Base-by-base conservation (phyloP, 805 yeast species). In the Helenozyma baotianmanensis region DNA sequence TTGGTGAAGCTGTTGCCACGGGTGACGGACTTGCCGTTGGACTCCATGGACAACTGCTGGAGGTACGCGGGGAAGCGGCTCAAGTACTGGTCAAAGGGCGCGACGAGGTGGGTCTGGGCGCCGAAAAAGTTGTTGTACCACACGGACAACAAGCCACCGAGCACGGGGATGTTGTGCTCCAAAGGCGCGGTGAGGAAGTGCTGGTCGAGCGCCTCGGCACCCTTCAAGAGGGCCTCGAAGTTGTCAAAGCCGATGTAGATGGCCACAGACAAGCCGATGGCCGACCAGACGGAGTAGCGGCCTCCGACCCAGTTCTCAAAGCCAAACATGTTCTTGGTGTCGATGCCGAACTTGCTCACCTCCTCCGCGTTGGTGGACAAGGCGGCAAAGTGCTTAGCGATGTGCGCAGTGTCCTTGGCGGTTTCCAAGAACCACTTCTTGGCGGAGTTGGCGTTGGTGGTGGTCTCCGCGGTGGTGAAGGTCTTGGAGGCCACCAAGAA, bases 261-360 rank as follows among this genome's bases (percentile, higher is more conserved):
- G 52, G 95, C 95, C 44, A 92, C 90, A 18, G 96, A 85, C 51
- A 92, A 78, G 42, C 99, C 99, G 62, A 92, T 92, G 44, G 98
- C 94, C 26, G 96, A 85, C 99, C 99, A 92, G 42, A 92, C 98
- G n/a, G 98, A 92, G 80, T 92, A 92, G 68, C 99, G 83, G 60
- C 99, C 99, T 58, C 99, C 99, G 46, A 92, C 99, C 98, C 98
- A 92, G 69, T 71, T 82, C 64, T 89, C 96, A 56, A 92, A 92
- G 45, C 95, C 97, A 66, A 92, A 92, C 99, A 92, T 92, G 75
- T 92, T 92, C 62, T 79, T 82, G 60, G 96, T 79, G 71, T 92
- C 97, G 50, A 92, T 92, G 57, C 99, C 99, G 54, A 92, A 92
- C 69, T 86, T 84, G 54, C 81, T 74, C 45, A 92, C 99, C 65